Conservation (phyloP, 2,329 filamentous ascomycete species). For the Cercospora zeae-maydis region DNA sequence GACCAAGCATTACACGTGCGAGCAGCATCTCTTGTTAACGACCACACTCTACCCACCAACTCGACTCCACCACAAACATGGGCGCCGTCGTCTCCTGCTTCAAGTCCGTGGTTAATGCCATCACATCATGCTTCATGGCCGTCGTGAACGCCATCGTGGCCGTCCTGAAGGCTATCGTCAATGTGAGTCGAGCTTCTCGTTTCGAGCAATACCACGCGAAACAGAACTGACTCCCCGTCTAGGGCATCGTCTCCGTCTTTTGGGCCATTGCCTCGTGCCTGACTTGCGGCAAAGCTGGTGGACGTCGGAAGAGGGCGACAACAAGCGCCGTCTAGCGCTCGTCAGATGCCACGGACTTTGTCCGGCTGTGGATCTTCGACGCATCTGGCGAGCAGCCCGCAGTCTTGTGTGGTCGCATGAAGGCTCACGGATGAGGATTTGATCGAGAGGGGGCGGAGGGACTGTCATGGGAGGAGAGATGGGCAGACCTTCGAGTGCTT, state of each 20-base stretch:
- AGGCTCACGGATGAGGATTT: background rate
- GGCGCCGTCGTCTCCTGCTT: constrained; percentile 63
- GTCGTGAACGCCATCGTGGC: constrained; percentile 48
- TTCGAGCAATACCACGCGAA: background rate
- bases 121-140: constrained; percentile 40
- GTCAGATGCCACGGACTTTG: background rate
- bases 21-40: background rate
- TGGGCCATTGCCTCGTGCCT: constrained; percentile 49
- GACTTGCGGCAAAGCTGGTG: constrained; percentile 47
- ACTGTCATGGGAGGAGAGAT: background rate
- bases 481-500: constrained; percentile 2
- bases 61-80: constrained; percentile 43
- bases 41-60: background rate
- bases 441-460: background rate
- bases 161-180: constrained; percentile 47
- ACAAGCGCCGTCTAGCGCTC: constrained; percentile 37
- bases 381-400: background rate
- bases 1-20: constrained; percentile 1
- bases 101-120: constrained; percentile 43
- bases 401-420: background rate
- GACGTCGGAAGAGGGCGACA: constrained; percentile 35
- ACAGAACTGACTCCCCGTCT: constrained; percentile 28
- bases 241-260: constrained; percentile 50
- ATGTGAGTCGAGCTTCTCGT: constrained; percentile 25
- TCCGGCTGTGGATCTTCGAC: background rate